Base-by-base conservation (phyloP, 208 protist species). In the Wallacemonas sp. region DNA sequence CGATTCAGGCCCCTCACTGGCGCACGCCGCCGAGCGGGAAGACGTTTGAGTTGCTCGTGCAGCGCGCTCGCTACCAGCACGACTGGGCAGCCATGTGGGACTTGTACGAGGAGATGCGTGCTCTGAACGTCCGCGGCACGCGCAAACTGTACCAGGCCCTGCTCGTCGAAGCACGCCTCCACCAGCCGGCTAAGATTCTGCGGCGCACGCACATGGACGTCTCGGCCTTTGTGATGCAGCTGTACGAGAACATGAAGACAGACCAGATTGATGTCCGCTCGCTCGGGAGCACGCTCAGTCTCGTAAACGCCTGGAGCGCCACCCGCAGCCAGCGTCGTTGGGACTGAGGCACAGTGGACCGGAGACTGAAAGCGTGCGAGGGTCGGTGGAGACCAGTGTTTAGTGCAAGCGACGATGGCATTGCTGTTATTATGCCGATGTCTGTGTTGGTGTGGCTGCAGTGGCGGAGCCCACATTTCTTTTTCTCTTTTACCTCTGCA, bases 301-400 rank as follows among this genome's bases (percentile, higher is more conserved):
- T 95, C 18, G 70, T 95, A 12, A 92, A 92, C 36, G 86, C 90
- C 0, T 95, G 90, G 90, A 87, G 79, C 42, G 61, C 66, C 16
- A 77, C 85, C 0, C 77, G 82, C 0, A 57, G 75, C 26, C 61
- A 57, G 23, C 61, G 69, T 5, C 70, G 71, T 29, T 77, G 39
- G 72, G 31, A 22, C 3, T 68, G 57, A 65, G 10, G 36, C n/a
- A n/a, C n/a, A n/a, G n/a, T n/a, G n/a, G n/a, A n/a, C n/a, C n/a
- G n/a, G n/a, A n/a, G n/a, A n/a, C n/a, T n/a, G n/a, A n/a, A n/a
- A n/a, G n/a, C n/a, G n/a, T n/a, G n/a, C n/a, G n/a, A n/a, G n/a
- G n/a, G n/a, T n/a, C n/a, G n/a, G n/a, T n/a, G n/a, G n/a, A n/a
- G n/a, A n/a, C n/a, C n/a, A n/a, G n/a, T n/a, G n/a, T n/a, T n/a